Evolutionary conservation across 805 yeast genomes (phyloP), one percentile per base, ranked within the genome.

Genomic region (Pichia eremophila): DNA sequence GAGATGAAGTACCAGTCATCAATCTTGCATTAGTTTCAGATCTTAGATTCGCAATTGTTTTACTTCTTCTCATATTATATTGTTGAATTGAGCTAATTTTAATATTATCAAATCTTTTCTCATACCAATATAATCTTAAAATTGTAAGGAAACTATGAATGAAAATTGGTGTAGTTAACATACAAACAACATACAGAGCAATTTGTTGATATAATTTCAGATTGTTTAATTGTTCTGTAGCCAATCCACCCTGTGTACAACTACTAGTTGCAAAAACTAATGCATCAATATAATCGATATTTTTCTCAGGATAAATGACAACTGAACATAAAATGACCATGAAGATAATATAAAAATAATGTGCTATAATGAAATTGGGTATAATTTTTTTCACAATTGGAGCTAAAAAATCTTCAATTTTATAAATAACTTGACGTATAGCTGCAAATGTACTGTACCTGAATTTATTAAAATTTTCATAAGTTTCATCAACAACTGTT

Each of bases 201-300:
- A 89, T 75, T 60, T 91, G 98, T 64, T 93, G 99, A 66, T 83
- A 91, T 41, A 85, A 62, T 0, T 72, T 65, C 48, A 90, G 54
- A 0, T 69, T 64, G 60, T 87, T 87, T 37, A 83, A 53, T 56
- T 88, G 78, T 25, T 86, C 70, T 0, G 96, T 83, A 61, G 88
- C 89, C 47, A 93, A 67, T 0, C 99, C 99, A 0, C 96, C 95
- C 60, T 91, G 96, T 2, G 98, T 88, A 1, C 83, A 67, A 0
- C 93, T 79, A 11, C 95, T 91, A 11, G 81, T 69, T 0, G 89
- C 75, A 47, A 86, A 68, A 62, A 91, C 86, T 34, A 93, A 66
- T 2, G 84, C 79, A 67, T 93, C 98, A 41, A 86, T 82, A 62
- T 91, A 93, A 9, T 58, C 46, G 37, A 75, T 59, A 58, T 83